Evolutionary conservation across 2,329 filamentous ascomycete genomes (phyloP).

Genomic region (Ophiostoma triangulosporum): DNA sequence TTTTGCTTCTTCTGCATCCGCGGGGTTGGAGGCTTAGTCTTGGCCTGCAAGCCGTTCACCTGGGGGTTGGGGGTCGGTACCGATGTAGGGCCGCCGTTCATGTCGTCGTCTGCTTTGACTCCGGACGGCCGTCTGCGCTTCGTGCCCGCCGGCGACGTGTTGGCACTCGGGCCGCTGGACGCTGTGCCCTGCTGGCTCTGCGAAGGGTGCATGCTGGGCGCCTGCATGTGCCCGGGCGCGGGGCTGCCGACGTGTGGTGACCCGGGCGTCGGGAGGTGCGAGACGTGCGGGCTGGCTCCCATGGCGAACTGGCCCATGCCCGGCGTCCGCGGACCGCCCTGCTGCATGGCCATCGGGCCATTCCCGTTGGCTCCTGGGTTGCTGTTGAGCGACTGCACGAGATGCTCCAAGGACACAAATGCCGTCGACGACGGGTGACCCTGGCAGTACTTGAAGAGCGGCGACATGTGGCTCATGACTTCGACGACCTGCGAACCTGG

Average conservation of each 20-base stretch:
- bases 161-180: conserved; percentile 53
- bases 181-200: conserved; percentile 55
- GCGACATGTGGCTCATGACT: conserved; percentile 54
- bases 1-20: conserved; percentile 42
- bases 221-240: conserved; percentile 47
- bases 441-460: conserved; percentile 46
- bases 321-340: conserved; percentile 36
- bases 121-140: conserved; percentile 44
- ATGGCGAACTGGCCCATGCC: conserved; percentile 44
- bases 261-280: conserved; percentile 47
- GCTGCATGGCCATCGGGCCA: conserved; percentile 32
- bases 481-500: conserved; percentile 36
- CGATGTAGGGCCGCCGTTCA: conserved; percentile 21
- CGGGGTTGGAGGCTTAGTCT: conserved; percentile 42
- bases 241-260: conserved; percentile 50
- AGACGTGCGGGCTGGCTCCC: conserved; percentile 44
- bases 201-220: conserved; percentile 52
- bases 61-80: conserved; percentile 36
- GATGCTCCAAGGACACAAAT: conserved; percentile 46
- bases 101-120: conserved; percentile 44
- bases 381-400: conserved; percentile 34
- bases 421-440: conserved; percentile 39
- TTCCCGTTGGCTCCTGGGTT: conserved; percentile 27
- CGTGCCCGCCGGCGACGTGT: conserved; percentile 49
- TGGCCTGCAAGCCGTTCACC: conserved; percentile 37